A percentile compares a stretch with the other conserved stretches of the same genome.
Conservation (phyloP, 2,329 filamentous ascomycete species). For the Aspergillus sp. region DNA sequence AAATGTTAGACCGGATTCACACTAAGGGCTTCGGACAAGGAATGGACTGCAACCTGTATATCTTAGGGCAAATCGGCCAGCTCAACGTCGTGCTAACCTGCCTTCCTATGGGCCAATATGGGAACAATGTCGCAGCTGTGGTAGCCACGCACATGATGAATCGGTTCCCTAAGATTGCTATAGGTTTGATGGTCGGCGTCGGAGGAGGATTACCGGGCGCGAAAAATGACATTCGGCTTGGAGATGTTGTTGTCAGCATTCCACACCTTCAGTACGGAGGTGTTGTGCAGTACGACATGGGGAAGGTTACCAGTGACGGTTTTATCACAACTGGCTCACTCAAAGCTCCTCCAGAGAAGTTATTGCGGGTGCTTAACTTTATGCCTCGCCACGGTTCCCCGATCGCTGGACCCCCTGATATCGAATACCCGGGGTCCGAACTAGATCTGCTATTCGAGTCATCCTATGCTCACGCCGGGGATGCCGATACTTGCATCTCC, state of each 20-base stretch:
- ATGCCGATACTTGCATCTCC: too few species aligned
- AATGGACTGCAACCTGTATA: not conserved
- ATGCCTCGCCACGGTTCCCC: too few species aligned
- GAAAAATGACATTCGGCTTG: not conserved
- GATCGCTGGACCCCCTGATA: not conserved
- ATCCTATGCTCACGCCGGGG: too few species aligned
- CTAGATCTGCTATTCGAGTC: too few species aligned
- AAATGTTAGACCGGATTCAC: too few species aligned
- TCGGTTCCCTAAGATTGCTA: too few species aligned
- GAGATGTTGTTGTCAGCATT: conserved; percentile 5
- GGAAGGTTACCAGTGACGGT: not conserved
- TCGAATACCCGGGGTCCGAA: too few species aligned
- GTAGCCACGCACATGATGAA: too few species aligned
- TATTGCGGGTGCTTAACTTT: too few species aligned
- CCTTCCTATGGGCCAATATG: not conserved
- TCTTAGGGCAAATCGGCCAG: not conserved
- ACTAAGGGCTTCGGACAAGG: too few species aligned
- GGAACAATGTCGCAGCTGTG: not conserved
- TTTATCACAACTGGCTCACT: not conserved
- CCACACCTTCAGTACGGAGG: not conserved
- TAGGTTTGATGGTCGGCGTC: too few species aligned
- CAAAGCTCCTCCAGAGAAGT: not conserved
- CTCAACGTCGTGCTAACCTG: not conserved
- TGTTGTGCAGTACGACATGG: conserved; percentile 2
- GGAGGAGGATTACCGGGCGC: too few species aligned